Percentiles rank a stretch among this genome's conserved stretches.
These are phyloP conservation scores for Chalara sp. DNA, from an alignment of 2,329 filamentous ascomycete genomes.

Conservation along the genomic window DNA sequence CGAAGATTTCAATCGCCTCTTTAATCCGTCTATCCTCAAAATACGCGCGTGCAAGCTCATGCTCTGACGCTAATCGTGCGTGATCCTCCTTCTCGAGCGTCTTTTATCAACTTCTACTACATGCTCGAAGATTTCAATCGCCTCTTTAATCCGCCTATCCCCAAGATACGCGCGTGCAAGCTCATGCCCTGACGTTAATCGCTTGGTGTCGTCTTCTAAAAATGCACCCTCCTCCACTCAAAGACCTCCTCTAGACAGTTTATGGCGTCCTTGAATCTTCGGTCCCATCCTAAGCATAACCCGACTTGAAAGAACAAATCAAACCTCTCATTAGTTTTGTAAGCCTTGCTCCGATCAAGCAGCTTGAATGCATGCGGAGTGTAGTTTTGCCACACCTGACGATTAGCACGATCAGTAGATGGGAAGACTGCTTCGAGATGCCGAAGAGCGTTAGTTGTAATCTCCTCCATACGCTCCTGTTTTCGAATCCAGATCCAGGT, in stretches of 20 bases:
- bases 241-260: constrained; percentile 17
- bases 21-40: background rate
- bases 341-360: constrained; percentile 13
- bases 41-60: background rate
- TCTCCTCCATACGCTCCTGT: constrained; percentile 4
- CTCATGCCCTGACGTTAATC: constrained; percentile 6
- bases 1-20: background rate
- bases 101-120: background rate
- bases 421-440: constrained; percentile 3
- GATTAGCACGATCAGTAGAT: constrained; percentile 7
- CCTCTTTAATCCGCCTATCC: background rate
- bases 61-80: background rate
- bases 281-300: constrained; percentile 11
- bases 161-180: constrained; percentile 4
- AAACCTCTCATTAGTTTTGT: constrained; percentile 12
- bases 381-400: constrained; percentile 19
- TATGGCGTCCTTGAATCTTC: constrained; percentile 17
- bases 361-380: constrained; percentile 23
- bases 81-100: background rate
- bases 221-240: constrained; percentile 1
- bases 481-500: constrained; percentile 3
- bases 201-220: constrained; percentile 6
- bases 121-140: background rate
- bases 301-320: constrained; percentile 17
- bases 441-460: constrained; percentile 1